These are phyloP conservation scores for Colletotrichum gloeosporioides DNA, from an alignment of 2,329 filamentous ascomycete genomes.

Conservation along the genomic window DNA sequence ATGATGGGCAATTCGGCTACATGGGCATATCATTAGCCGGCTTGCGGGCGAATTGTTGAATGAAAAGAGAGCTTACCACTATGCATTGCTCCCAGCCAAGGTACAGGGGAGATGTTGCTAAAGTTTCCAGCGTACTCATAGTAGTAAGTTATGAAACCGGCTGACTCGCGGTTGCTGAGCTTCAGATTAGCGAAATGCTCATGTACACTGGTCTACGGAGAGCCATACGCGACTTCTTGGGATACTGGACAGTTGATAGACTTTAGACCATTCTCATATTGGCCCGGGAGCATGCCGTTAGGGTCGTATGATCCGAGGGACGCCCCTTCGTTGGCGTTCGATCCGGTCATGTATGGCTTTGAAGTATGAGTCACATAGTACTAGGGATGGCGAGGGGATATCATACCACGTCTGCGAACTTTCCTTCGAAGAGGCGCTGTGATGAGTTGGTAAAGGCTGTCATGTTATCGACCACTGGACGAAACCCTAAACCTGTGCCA, in stretches of 20 bases:
- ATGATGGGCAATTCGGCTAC: constrained; percentile 33
- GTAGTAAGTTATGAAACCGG: constrained; percentile 36
- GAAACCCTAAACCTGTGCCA: background rate
- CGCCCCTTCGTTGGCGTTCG: constrained; percentile 3
- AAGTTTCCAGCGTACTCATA: constrained; percentile 48
- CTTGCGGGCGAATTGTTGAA: background rate
- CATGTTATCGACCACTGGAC: background rate
- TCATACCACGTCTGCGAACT: constrained; percentile 2
- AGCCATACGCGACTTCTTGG: background rate
- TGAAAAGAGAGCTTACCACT: constrained; percentile 23
- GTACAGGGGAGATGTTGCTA: constrained; percentile 39
- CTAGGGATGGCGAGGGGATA: no score
- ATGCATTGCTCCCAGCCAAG: constrained; percentile 41
- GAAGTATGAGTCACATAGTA: background rate
- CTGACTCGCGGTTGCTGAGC: background rate
- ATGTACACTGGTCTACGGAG: background rate
- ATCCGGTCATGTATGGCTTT: constrained; percentile 2
- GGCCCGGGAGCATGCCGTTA: background rate
- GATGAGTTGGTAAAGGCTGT: constrained; percentile 4
- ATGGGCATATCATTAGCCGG: no score
- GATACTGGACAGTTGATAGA: background rate
- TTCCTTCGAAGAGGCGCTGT: background rate
- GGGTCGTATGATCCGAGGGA: background rate
- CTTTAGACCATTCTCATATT: background rate
- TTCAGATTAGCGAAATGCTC: background rate